A percentile compares a stretch with the other conserved stretches of the same genome.
Evolutionary conservation across 78 protist species (phyloP).

Genomic region (slime mould (Dictyostelium discoideum)): DNA sequence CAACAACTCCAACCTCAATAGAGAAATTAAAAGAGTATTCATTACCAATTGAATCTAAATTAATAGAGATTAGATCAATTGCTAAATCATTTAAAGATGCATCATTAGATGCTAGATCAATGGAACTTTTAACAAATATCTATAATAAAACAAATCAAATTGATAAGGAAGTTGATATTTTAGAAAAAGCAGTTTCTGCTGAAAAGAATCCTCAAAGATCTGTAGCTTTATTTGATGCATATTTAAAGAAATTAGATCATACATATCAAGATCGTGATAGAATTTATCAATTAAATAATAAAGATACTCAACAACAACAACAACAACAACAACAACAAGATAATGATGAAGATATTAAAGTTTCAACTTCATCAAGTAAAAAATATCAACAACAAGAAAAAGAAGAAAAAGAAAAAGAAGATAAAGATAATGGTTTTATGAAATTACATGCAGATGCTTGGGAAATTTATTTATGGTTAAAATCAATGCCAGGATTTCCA

Average conservation of each 20-base stretch:
- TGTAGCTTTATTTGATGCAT: conserved; percentile 23
- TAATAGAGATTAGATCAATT: not conserved
- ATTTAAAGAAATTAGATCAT: conserved; percentile 28
- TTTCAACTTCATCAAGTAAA: not conserved
- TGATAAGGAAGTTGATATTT: conserved; percentile 31
- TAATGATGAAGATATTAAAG: not conserved
- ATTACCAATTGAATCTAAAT: not conserved
- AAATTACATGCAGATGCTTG: conserved; percentile 48
- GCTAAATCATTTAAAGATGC: conserved; percentile 27
- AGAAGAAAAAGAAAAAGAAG: not conserved
- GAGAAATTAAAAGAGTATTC: conserved; percentile 9
- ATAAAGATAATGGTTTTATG: conserved; percentile 43
- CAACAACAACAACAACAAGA: not conserved
- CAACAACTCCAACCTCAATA: not conserved
- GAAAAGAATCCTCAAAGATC: conserved; percentile 29
- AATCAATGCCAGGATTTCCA: conserved; percentile 30
- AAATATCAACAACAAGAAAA: not conserved
- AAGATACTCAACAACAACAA: not conserved
- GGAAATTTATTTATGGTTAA: conserved; percentile 71
- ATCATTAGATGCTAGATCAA: not conserved
- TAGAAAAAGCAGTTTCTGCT: not conserved
- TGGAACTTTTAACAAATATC: conserved; percentile 48
- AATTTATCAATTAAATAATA: conserved; percentile 48
- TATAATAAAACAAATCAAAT: conserved; percentile 42
- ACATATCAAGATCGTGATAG: conserved; percentile 69